phyloP scores from a whole-genome alignment of 331 rosid species.

The Acacia concinna region DNA sequence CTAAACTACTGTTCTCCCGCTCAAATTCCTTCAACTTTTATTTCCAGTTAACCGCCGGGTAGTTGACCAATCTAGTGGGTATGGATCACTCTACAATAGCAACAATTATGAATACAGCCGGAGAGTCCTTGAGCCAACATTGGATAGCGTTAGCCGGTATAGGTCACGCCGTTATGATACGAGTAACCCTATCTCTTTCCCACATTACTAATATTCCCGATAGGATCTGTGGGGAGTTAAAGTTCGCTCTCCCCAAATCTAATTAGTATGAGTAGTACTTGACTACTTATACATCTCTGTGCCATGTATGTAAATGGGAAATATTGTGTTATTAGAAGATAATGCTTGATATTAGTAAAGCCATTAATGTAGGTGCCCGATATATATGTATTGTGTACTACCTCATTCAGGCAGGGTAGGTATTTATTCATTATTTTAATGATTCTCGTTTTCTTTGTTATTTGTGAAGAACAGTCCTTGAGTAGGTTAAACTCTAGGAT shows the following conservation, averaged over 20 bases:
- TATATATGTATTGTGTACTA: neutral
- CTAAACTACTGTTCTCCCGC: conserved; percentile 31
- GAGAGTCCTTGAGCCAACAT: conserved; percentile 57
- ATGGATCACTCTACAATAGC: conserved; percentile 54
- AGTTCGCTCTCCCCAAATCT: neutral
- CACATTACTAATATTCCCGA: conserved; percentile 28
- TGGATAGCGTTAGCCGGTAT: conserved; percentile 63
- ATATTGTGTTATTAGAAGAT: conserved; percentile 11
- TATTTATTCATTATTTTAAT: conserved; percentile 21
- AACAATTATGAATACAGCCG: conserved; percentile 68
- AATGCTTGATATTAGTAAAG: conserved; percentile 24
- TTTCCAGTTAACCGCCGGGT: conserved; percentile 52
- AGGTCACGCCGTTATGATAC: conserved; percentile 63
- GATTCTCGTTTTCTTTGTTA: conserved; percentile 8
- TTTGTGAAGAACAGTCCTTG: conserved; percentile 7
- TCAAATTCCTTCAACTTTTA: conserved; percentile 35
- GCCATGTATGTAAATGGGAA: conserved; percentile 32
- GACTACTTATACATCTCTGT: neutral
- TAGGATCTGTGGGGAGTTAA: conserved; percentile 18
- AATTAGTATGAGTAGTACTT: neutral
- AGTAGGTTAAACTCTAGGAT: conserved; percentile 26
- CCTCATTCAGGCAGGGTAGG: conserved; percentile 25
- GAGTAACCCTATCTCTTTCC: conserved; percentile 50
- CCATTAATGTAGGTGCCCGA: conserved; percentile 31
- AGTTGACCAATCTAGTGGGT: conserved; percentile 59